Base-by-base conservation (phyloP, 2,329 filamentous ascomycete genomes). In the Colletotrichum karsti region DNA sequence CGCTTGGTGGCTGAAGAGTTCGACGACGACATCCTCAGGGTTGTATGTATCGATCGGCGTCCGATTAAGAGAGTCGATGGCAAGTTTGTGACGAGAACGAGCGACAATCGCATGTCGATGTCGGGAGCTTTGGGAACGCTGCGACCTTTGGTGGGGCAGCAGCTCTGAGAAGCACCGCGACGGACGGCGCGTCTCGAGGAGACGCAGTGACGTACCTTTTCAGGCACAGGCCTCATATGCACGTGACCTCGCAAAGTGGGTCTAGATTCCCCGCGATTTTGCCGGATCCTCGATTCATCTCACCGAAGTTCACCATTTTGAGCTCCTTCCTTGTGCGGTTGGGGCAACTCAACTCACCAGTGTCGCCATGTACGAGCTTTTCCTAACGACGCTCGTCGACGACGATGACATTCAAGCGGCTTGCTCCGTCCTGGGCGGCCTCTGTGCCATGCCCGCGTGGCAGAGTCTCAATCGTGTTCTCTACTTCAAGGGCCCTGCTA, bases 281-380 rank as follows among this genome's bases (percentile, higher is more conserved):
- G 22, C 51, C 51, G 51, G 35, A 30, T 7, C 50, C 33, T 9
- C 33, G 33, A 37, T 24, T 41, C 33, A 55, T n/a, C 22, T 39
- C 33, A 33, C 35, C 20, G 37, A 57, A 15, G 37, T 30, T 28
- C 35, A 57, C 22, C 51, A 8, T 18, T 24, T 13, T 13, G 33
- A 37, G 13, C 20, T 13, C 33, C 13, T 41, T 35, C 10, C 51
- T 37, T 33, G 20, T 20, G n/a, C 50, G 26, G 20, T 12, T 5
- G 8, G 15, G n/a, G 33, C 51, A 37, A 39, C 33, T 4, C 12
- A 26, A 12, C 13, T n/a, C 22, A 39, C 24, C 22, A 15, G 20
- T 9, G 55, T 60, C 63, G 70, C 15, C 56, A 90, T 89, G 87
- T 85, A 89, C 73, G 88, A 90, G 76, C 78, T 90, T 18, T 90